phyloP scores from a whole-genome alignment of 805 yeast genomes.

The Metschnikowia continentalis region DNA sequence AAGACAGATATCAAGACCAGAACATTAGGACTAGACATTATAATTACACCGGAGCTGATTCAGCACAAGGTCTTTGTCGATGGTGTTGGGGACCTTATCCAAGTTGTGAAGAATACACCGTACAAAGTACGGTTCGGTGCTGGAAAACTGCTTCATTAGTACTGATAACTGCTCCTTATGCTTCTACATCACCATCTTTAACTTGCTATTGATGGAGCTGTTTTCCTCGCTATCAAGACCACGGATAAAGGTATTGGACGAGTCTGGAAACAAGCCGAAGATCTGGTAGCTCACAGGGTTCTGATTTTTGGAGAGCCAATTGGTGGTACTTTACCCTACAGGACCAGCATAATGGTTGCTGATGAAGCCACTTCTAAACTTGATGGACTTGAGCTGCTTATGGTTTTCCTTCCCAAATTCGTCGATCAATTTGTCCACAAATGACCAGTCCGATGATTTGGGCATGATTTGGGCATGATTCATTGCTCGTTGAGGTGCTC shows the following conservation, averaged over 20 bases:
- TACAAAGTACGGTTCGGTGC: constrained; percentile 94
- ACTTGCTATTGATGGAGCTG: constrained; percentile 20
- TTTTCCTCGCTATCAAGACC: constrained; percentile 42
- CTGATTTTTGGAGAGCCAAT: constrained; percentile 91
- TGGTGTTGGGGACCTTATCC: constrained; percentile 60
- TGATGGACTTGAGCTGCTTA: constrained; percentile 63
- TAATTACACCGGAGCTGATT: constrained; percentile 95
- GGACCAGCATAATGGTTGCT: constrained; percentile 92
- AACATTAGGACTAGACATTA: constrained; percentile 10
- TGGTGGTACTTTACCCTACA: constrained; percentile 86
- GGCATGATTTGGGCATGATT: constrained; percentile 89
- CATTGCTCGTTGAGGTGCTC: constrained; percentile 92
- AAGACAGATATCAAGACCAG: no score
- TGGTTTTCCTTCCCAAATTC: constrained; percentile 52
- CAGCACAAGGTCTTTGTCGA: constrained; percentile 72
- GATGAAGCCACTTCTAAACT: constrained; percentile 71
- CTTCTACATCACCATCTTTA: constrained; percentile 73
- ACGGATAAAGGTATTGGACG: constrained; percentile 54
- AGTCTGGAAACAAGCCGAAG: constrained; percentile 53
- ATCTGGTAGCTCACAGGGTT: constrained; percentile 86
- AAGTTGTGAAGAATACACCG: constrained; percentile 92
- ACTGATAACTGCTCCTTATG: constrained; percentile 79
- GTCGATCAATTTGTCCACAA: constrained; percentile 70
- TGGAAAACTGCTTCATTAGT: constrained; percentile 65
- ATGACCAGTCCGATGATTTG: constrained; percentile 76